phyloP scores from a whole-genome alignment of 345 rosid species.

The Turritis glabra region DNA sequence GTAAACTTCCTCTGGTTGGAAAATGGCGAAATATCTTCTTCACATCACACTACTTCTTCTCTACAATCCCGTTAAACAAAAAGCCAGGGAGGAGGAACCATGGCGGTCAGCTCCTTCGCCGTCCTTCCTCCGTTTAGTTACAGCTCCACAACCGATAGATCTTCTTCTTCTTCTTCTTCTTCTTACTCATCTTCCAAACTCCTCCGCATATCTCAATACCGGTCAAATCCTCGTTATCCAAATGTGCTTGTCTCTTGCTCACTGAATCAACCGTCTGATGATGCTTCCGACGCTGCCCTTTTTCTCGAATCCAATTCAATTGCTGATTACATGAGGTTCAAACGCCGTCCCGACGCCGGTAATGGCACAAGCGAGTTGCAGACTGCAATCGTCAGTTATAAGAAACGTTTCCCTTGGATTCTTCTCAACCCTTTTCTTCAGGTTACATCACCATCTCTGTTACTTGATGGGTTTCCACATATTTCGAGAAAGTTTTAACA shows the following conservation, averaged over 20 bases:
- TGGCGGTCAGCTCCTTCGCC: slow-evolving; percentile 55
- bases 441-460: slow-evolving; percentile 39
- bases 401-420: slow-evolving; percentile 84
- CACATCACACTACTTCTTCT: slow-evolving; percentile 13
- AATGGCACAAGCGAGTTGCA: slow-evolving; percentile 60
- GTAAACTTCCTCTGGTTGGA: slow-evolving; percentile 27
- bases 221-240: slow-evolving; percentile 26
- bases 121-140: slow-evolving; percentile 40
- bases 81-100: slow-evolving; percentile 31
- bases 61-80: background rate
- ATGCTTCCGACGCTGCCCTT: slow-evolving; percentile 50
- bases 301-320: slow-evolving; percentile 63
- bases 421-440: slow-evolving; percentile 73
- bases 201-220: slow-evolving; percentile 24
- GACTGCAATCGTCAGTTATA: slow-evolving; percentile 81
- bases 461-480: background rate
- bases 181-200: slow-evolving; percentile 37
- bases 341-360: slow-evolving; percentile 37
- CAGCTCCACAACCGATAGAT: slow-evolving; percentile 34
- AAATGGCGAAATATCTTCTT: slow-evolving; percentile 35
- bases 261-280: slow-evolving; percentile 40
- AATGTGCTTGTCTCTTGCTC: slow-evolving; percentile 38
- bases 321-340: slow-evolving; percentile 86
- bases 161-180: slow-evolving; percentile 43
- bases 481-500: background rate